These are phyloP conservation scores for Plasmodium chabaudi DNA, from an alignment of 169 alveolate genomes.

Conservation along the genomic window DNA sequence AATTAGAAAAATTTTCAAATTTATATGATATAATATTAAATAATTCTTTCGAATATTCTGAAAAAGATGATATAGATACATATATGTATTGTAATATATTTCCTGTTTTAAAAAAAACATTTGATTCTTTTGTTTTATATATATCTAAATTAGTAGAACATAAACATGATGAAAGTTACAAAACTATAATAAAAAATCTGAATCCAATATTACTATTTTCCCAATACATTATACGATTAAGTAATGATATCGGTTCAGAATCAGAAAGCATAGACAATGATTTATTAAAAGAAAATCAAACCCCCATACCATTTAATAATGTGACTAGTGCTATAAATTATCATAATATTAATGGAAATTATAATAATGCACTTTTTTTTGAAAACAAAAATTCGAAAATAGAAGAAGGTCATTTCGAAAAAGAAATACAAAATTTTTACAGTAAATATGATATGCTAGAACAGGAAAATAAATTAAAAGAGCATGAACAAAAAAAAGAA, in stretches of 20 bases:
- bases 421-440: conserved; percentile 41
- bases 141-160: conserved; percentile 23
- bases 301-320: not conserved
- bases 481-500: conserved; percentile 25
- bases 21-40: conserved; percentile 52
- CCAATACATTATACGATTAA: conserved; percentile 58
- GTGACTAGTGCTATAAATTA: not conserved
- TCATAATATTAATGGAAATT: not conserved
- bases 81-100: conserved; percentile 60
- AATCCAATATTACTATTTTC: conserved; percentile 59
- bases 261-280: not conserved
- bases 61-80: conserved; percentile 57
- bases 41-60: conserved; percentile 63
- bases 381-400: not conserved
- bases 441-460: conserved; percentile 17
- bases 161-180: conserved; percentile 45
- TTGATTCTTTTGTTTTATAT: conserved; percentile 60
- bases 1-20: conserved; percentile 51
- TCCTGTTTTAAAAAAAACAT: conserved; percentile 67
- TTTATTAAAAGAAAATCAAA: not conserved
- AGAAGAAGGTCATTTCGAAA: conserved; percentile 4
- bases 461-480: conserved; percentile 32
- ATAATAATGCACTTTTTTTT: not conserved
- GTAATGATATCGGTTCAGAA: conserved; percentile 25
- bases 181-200: conserved; percentile 31